Evolutionary conservation across 805 yeast genomes (phyloP), one percentile per base, ranked within the genome.

Genomic region (Wickerhamiella nectarea): DNA sequence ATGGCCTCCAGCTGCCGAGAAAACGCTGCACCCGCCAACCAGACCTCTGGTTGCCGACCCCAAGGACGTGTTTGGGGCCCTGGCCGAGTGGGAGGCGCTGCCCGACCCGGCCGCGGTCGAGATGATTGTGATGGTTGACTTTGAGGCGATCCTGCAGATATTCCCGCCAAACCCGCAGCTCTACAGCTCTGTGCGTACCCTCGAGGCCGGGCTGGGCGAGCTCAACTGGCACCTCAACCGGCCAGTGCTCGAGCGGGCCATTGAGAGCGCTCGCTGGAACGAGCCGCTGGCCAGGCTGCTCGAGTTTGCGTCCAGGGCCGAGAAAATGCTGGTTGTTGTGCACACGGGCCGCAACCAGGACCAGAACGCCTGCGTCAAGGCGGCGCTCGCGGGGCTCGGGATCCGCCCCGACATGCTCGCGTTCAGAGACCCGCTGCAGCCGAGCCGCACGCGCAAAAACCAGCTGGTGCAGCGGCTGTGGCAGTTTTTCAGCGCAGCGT

Each of bases 391-490:
- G 9, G n/a, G 20, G 7, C 38, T 34, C 12, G 54, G 54, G 4
- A 18, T 53, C 12, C 14, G n/a, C 1, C 24, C 22, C 11, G 51
- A 48, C 34, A 47, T 51, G 38, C n/a, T 48, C 12, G 41, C 47
- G 3, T 36, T 40, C 25, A 48, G 50, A 6, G 53, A 54, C 36
- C 36, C 48, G 26, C n/a, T 15, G 19, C 44, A 41, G 29, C 41
- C 46, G 8, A 20, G 26, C 14, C 34, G 34, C 17, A 17, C 34
- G 5, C 34, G 40, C 9, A 42, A 38, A 29, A 36, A 44, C 18
- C 49, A 46, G 31, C 41, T 52, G 36, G 44, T 54, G 9, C 43
- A 39, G 21, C 45, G 45, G 31, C 47, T 54, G 10, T 44, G 52
- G 44, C 47, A 37, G 17, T 38, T 43, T 11, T 54, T 48, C 29